Evolutionary conservation across 2,329 filamentous ascomycete species (phyloP).

Genomic region (Penicillium sp.): DNA sequence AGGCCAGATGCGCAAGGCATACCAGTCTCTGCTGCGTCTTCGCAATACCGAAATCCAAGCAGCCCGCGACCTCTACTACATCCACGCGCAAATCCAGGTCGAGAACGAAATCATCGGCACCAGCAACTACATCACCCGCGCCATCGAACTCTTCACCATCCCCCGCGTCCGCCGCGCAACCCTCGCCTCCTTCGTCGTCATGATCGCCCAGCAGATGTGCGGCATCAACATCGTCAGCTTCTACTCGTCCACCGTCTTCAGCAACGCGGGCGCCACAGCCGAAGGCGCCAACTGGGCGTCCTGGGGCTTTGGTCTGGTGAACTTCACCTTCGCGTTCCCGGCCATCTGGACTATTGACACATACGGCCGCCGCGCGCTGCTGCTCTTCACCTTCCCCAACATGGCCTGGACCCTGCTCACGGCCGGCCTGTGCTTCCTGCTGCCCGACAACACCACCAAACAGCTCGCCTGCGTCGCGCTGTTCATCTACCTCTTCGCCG

Average conservation of each 20-base stretch:
- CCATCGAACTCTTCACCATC: slow-evolving; percentile 50
- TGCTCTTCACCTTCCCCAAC: slow-evolving; percentile 64
- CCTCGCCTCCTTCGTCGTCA: slow-evolving; percentile 71
- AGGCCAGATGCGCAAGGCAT: slow-evolving; percentile 58
- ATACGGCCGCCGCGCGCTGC: slow-evolving; percentile 58
- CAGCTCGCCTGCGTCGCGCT: slow-evolving; percentile 55
- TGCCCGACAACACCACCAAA: slow-evolving; percentile 39
- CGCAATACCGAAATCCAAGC: slow-evolving; percentile 59
- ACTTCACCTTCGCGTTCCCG: slow-evolving; percentile 63
- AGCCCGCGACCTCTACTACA: slow-evolving; percentile 61
- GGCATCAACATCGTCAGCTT: slow-evolving; percentile 73
- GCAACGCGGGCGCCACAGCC: slow-evolving; percentile 52
- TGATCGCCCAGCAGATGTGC: slow-evolving; percentile 73
- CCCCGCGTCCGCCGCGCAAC: slow-evolving; percentile 58
- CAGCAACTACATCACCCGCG: slow-evolving; percentile 59
- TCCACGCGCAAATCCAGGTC: slow-evolving; percentile 50
- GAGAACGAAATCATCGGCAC: slow-evolving; percentile 41
- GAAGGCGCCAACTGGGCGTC: slow-evolving; percentile 59
- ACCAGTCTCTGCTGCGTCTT: slow-evolving; percentile 54
- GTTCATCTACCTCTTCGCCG: slow-evolving; percentile 63
- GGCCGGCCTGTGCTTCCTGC: slow-evolving; percentile 57
- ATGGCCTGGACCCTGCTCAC: slow-evolving; percentile 66
- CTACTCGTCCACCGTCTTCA: slow-evolving; percentile 61
- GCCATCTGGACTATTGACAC: slow-evolving; percentile 65
- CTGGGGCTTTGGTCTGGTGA: slow-evolving; percentile 62